Evolutionary conservation across 805 yeast genomes (phyloP).

Genomic region (Yamadazyma kitorensis): DNA sequence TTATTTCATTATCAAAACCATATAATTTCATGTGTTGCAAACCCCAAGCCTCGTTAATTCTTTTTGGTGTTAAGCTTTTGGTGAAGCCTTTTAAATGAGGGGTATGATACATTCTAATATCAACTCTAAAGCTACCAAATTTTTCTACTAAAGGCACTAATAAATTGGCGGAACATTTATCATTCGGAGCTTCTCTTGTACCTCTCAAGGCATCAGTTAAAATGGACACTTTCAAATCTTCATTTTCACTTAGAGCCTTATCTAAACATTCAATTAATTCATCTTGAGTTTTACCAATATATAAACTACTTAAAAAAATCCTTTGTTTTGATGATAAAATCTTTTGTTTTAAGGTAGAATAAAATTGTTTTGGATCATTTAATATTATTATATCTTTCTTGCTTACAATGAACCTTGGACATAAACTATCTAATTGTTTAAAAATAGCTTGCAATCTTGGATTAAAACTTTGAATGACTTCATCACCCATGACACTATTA

Average conservation of each 20-base stretch:
- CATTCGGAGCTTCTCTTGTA: slow-evolving; percentile 84
- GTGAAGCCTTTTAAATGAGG: slow-evolving; percentile 75
- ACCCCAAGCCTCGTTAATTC: slow-evolving; percentile 90
- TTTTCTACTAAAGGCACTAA: slow-evolving; percentile 63
- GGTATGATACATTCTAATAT: slow-evolving; percentile 82
- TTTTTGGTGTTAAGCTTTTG: slow-evolving; percentile 65
- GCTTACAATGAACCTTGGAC: slow-evolving; percentile 64
- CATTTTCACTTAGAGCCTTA: slow-evolving; percentile 56
- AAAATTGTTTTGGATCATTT: slow-evolving; percentile 69
- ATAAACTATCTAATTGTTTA: slow-evolving; percentile 56
- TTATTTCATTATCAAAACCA: slow-evolving; percentile 88
- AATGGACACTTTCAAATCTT: slow-evolving; percentile 64
- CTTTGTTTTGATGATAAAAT: slow-evolving; percentile 61
- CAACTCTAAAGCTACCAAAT: slow-evolving; percentile 66
- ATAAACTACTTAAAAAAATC: slow-evolving; percentile 79
- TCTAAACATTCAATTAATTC: slow-evolving; percentile 68
- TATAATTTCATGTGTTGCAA: slow-evolving; percentile 96
- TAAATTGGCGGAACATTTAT: slow-evolving; percentile 68
- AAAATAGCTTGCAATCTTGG: slow-evolving; percentile 43
- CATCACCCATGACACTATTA: slow-evolving; percentile 3
- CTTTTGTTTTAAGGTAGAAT: slow-evolving; percentile 57
- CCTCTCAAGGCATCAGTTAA: slow-evolving; percentile 88
- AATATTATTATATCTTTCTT: slow-evolving; percentile 60
- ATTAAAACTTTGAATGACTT: slow-evolving; percentile 28
- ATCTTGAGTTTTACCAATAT: slow-evolving; percentile 77